Conservation (phyloP, 2,329 filamentous ascomycete genomes). For the Metarhizium sp. region DNA sequence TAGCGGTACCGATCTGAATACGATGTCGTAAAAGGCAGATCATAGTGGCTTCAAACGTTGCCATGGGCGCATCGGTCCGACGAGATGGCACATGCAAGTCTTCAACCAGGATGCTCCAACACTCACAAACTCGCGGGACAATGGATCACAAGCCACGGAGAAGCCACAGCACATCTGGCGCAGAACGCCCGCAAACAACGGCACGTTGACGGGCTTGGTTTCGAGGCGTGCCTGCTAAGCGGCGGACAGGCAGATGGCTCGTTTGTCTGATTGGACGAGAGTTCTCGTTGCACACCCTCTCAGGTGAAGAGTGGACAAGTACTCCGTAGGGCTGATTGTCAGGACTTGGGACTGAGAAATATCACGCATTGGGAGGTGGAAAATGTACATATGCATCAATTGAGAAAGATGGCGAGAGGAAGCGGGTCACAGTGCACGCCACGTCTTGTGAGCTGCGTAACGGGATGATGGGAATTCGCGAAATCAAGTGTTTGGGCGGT, state of each 20-base stretch:
- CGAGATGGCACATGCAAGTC: neutral
- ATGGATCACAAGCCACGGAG: no score
- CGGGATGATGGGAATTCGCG: no score
- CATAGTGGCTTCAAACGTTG: neutral
- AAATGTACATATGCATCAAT: neutral
- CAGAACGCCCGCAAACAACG: neutral
- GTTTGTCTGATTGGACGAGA: neutral
- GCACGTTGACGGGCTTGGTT: neutral
- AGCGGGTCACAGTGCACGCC: neutral
- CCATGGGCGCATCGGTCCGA: neutral
- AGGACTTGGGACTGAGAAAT: neutral
- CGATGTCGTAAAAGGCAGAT: neutral
- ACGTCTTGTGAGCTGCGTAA: neutral
- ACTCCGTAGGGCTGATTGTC: no score
- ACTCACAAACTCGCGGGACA: no score
- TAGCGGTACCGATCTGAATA: no score
- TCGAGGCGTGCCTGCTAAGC: neutral
- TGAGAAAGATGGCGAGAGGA: neutral
- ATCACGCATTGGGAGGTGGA: neutral
- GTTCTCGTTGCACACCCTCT: neutral
- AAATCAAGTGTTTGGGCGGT: no score
- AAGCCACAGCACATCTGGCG: neutral
- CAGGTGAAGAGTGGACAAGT: neutral
- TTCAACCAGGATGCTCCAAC: neutral
- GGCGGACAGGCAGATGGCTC: neutral